Base-by-base conservation (phyloP, 1,284 basidiomycete species). In the Golubevia pallescens region DNA sequence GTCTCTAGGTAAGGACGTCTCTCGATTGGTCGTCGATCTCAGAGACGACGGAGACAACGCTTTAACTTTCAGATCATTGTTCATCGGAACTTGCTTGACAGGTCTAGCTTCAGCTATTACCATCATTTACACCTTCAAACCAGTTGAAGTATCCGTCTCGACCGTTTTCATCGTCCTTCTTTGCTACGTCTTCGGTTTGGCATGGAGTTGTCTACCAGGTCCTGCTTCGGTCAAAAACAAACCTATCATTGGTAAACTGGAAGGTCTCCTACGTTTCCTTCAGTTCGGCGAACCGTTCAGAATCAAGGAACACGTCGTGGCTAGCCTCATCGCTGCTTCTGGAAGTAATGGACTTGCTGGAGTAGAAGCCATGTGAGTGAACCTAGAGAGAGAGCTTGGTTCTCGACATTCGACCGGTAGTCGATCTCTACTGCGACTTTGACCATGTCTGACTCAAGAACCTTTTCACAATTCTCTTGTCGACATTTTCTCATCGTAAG, bases 261-360 rank as follows among this genome's bases (percentile, higher is more conserved):
- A 65, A 38, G 6, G 38, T 1, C 19, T 60, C 1, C 58, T 61
- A 13, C 62, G 62, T 54, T 66, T 71, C 23, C 16, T 76, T 61
- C 75, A 77, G 14, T 64, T 65, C 3, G 74, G 71, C 2, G 55
- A 66, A 48, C 67, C 61, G 0, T 77, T 77, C 23, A 64, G 66
- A n/a, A 38, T 77, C 60, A 77, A 77, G 54, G 74, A 77, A 53
- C 75, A 76, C n/a, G 74, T 66, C 14, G 65, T 74, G 20, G 74
- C 74, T 1, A 56, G 63, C 1, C 65, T 77, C n/a, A 74, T 67
- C 3, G 66, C 74, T 0, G 58, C 60, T 3, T 64, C 62, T 5
- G 34, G 34, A 23, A 6, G 5, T 6, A 60, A 60, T 38, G 59
- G 59, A 16, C 21, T 60, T 6, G n/a, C 28, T 48, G 20, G 21